Base-by-base conservation (phyloP, 139 green algal genomes). In the Edaphochlamys debaryana region DNA sequence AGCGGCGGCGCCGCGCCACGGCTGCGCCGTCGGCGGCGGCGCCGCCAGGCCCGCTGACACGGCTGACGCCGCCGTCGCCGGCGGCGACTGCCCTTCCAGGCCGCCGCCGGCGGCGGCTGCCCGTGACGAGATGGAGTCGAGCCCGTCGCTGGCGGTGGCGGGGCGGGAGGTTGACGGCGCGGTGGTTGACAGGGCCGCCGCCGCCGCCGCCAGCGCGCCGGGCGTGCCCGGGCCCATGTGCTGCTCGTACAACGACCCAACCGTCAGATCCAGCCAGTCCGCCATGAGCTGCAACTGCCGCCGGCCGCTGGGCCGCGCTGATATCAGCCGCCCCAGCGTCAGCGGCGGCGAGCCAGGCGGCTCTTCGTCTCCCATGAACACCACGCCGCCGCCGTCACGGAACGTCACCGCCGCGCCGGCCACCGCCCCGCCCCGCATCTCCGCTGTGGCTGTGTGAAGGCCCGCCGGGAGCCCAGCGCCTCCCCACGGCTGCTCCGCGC, bases 221-320 rank as follows among this genome's bases (percentile, higher is more conserved):
- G 69, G 19, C 23, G 68, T 25, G 22, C 19, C 36, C 23, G 68
- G 7, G 22, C 19, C 36, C 15, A 79, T 9, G 41, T 85, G 78
- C 22, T 56, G 41, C 70, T 88, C 77, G 73, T 71, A 84, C 42
- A 85, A 30, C 23, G 42, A 3, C 3, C 58, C 79, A n/a, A 84
- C 68, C 8, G 66, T 62, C n/a, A 8, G 38, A 67, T 89, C 85
- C 36, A 89, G 56, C 85, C 85, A 89, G 38, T 89, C 79, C 17
- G 79, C 79, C 73, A 85, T 84, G 34, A 89, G 73, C 45, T 89
- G 85, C 25, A 84, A 62, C 45, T 86, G 79, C 27, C 67, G 52
- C 17, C 64, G 72, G 6, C 23, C 36, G 45, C 60, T 71, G 52
- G 82, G 62, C 20, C 54, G 45, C 23, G 32, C 69, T 20, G 1